Evolutionary conservation across 768 basidiomycete genomes (phyloP), one percentile per base, ranked within the genome.

Genomic region (Sporobolomyces pararoseus): DNA sequence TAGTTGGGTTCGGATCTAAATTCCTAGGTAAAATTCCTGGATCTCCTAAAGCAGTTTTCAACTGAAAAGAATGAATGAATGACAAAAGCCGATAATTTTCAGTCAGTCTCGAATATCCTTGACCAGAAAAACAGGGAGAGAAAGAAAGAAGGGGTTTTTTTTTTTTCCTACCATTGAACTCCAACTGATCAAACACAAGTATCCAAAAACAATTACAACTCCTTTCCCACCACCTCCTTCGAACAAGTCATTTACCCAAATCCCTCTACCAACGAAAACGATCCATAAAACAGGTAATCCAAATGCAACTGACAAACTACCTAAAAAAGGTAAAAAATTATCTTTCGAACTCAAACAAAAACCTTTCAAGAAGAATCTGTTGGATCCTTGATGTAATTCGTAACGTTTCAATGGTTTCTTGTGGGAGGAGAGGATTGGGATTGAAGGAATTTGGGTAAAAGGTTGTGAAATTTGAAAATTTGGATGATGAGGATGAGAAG

Each of bases 11-110:
- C 19, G 84, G 87, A 81, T 98, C 95, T 35, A 97, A 79, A 77
- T 89, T 82, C 7, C 94, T 85, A 17, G 95, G 95, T 29, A 98
- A 79, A 61, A 97, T 92, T 16, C 95, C 95, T 60, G 90, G 88
- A 76, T 94, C 89, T 35, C 84, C 83, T 73, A 86, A 86, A 12
- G 91, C 90, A 1, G 77, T 74, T n/a, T 55, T 52, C 61, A 68
- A 32, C 50, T 69, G 23, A 63, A 21, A 19, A 39, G 64, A n/a
- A n/a, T n/a, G n/a, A n/a, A n/a, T n/a, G n/a, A n/a, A n/a, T n/a
- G n/a, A n/a, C n/a, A n/a, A n/a, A n/a, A n/a, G n/a, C n/a, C n/a
- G n/a, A n/a, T n/a, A n/a, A n/a, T n/a, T n/a, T n/a, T n/a, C n/a
- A n/a, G n/a, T n/a, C n/a, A n/a, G n/a, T n/a, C n/a, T n/a, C n/a